Percentiles rank a stretch among this genome's conserved stretches.
Conservation (phyloP, 2,329 filamentous ascomycete genomes). For the Aspergillus sp. region DNA sequence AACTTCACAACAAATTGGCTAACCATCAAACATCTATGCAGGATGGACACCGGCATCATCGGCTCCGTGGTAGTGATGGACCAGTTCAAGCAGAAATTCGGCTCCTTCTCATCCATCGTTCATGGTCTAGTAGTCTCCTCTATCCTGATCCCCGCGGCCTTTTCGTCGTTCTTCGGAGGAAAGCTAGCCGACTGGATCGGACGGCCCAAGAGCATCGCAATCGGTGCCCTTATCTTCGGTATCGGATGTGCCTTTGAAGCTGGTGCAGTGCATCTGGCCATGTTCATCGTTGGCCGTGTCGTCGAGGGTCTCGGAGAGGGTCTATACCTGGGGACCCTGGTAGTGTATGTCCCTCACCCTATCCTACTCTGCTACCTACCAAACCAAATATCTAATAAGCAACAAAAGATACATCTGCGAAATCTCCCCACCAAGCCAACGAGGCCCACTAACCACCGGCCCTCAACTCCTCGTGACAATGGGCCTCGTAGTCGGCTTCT, state of each 20-base stretch:
- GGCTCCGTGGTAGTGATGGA: constrained; percentile 63
- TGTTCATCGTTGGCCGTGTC: constrained; percentile 58
- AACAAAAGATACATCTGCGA: constrained; percentile 56
- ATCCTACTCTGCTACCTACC: too few relatives aligned
- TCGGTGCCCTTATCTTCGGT: constrained; percentile 56
- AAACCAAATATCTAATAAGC: too few relatives aligned
- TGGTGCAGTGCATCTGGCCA: constrained; percentile 48
- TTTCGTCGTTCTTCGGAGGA: constrained; percentile 61
- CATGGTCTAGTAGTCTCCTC: constrained; percentile 62
- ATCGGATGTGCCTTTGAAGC: constrained; percentile 58
- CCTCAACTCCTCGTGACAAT: constrained; percentile 57
- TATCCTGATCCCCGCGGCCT: constrained; percentile 59
- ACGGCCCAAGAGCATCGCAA: constrained; percentile 51
- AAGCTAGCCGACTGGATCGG: constrained; percentile 57
- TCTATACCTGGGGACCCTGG: constrained; percentile 57
- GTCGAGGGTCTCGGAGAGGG: constrained; percentile 63
- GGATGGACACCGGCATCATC: constrained; percentile 58
- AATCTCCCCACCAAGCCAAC: constrained; percentile 55
- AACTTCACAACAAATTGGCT: too few relatives aligned
- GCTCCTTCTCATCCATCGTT: constrained; percentile 53
- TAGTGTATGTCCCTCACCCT: constrained; percentile 41
- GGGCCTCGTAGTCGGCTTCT: constrained; percentile 59
- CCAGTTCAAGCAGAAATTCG: constrained; percentile 53
- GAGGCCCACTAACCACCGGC: constrained; percentile 55
- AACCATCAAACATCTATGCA: not conserved